Conservation (phyloP, 495 filamentous ascomycete genomes). For the Lasiosphaeris hirsuta region DNA sequence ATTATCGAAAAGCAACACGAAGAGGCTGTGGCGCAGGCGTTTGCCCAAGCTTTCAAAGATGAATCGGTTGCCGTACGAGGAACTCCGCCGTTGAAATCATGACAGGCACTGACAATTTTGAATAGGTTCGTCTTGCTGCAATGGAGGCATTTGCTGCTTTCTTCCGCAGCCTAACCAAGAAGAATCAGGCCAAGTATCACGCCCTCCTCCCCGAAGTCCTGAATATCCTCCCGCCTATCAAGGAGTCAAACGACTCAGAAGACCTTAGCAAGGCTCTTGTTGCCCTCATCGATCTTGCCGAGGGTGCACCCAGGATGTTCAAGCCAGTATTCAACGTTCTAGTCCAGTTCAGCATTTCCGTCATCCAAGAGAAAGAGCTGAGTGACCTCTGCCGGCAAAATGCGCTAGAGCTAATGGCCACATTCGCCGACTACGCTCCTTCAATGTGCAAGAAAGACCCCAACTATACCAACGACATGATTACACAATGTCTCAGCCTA, state of each 20-base stretch:
- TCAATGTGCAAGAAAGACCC: constrained; percentile 92
- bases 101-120: constrained; percentile 7
- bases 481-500: constrained; percentile 94
- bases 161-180: constrained; percentile 85
- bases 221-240: constrained; percentile 89
- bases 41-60: constrained; percentile 89
- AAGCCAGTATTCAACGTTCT: constrained; percentile 84
- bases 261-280: constrained; percentile 84
- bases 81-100: background rate
- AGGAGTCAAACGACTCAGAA: constrained; percentile 82
- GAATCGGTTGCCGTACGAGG: constrained; percentile 66
- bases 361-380: constrained; percentile 93
- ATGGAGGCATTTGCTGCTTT: constrained; percentile 97
- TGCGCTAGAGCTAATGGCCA: constrained; percentile 93
- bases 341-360: constrained; percentile 85
- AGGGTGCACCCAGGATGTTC: constrained; percentile 94
- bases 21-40: constrained; percentile 76
- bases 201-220: constrained; percentile 80
- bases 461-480: constrained; percentile 90
- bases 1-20: constrained; percentile 97
- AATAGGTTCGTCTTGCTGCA: constrained; percentile 78
- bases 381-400: constrained; percentile 89
- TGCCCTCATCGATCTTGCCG: constrained; percentile 88
- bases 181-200: constrained; percentile 82
- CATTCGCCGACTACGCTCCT: constrained; percentile 92